These are phyloP conservation scores for Eucalyptus microcorys DNA, from an alignment of 345 rosid genomes.

Conservation along the genomic window DNA sequence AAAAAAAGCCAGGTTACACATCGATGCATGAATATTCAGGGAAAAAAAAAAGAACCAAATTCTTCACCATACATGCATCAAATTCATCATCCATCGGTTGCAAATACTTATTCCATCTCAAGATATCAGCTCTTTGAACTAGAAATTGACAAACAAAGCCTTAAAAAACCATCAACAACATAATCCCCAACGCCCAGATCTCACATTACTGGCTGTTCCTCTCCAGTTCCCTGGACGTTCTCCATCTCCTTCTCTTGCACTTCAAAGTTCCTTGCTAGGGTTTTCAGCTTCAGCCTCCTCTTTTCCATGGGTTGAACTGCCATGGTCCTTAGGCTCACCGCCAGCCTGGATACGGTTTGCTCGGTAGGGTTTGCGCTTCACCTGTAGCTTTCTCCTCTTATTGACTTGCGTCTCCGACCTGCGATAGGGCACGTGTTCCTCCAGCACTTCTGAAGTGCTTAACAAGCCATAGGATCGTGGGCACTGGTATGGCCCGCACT, in stretches of 20 bases:
- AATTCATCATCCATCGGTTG: background rate
- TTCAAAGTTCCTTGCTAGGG: background rate
- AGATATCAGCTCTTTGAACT: background rate
- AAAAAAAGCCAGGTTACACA: background rate
- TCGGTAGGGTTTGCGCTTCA: background rate
- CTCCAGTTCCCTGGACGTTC: background rate
- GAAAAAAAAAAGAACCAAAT: background rate
- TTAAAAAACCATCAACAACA: background rate
- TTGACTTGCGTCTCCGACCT: background rate
- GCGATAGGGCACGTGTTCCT: constrained; percentile 8
- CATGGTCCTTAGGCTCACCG: background rate
- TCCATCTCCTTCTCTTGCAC: background rate
- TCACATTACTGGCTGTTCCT: background rate
- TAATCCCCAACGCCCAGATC: background rate
- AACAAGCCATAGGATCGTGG: constrained; percentile 1
- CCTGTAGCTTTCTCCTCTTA: constrained; percentile 1
- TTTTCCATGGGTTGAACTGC: background rate
- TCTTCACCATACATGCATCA: background rate
- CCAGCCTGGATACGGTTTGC: background rate
- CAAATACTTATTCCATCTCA: background rate
- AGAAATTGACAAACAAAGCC: background rate
- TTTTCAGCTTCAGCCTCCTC: background rate
- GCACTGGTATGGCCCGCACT: constrained; percentile 10
- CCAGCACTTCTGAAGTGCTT: background rate
- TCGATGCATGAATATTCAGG: background rate